A percentile compares a stretch with the other conserved stretches of the same genome.
Evolutionary conservation across 164 flowering plant genomes (phyloP).

Genomic region (Akebia trifoliata): DNA sequence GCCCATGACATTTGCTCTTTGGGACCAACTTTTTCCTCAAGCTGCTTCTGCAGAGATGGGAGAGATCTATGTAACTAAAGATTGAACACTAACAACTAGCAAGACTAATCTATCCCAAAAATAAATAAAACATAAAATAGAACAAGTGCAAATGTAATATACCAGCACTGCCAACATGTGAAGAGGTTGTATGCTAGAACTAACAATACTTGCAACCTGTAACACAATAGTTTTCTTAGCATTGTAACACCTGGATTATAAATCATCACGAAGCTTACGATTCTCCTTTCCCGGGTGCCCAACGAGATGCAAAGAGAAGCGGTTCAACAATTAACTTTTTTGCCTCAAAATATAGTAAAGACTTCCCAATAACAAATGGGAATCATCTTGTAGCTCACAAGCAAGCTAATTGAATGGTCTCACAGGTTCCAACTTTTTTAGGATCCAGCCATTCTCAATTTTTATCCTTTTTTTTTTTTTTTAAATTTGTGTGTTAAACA

Average conservation of each 20-base stretch:
- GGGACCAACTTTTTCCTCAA: conserved; percentile 45
- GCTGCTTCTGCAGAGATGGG: conserved; percentile 28
- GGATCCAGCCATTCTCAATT: not conserved
- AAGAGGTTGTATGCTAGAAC: conserved; percentile 61
- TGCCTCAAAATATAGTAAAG: too few species aligned
- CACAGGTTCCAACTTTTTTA: too few species aligned
- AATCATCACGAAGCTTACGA: not conserved
- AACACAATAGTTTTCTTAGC: conserved; percentile 2
- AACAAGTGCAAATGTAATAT: conserved; percentile 9
- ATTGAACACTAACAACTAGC: not conserved
- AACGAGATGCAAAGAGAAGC: not conserved
- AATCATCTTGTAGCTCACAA: not conserved
- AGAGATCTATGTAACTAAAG: not conserved
- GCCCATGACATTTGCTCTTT: conserved; percentile 38
- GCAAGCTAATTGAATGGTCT: not conserved
- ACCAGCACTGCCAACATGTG: conserved; percentile 49
- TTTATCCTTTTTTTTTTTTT: too few species aligned
- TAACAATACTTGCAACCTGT: conserved; percentile 55
- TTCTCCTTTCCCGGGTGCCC: too few species aligned
- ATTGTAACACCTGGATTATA: not conserved
- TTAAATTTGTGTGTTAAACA: too few species aligned
- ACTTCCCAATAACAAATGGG: not conserved
- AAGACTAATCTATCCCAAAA: not conserved
- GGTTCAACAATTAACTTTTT: too few species aligned
- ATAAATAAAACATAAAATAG: not conserved